A percentile compares a stretch with the other conserved stretches of the same genome.
phyloP scores from a whole-genome alignment of 306 rosid species.

The Canavalia ensiformis region DNA sequence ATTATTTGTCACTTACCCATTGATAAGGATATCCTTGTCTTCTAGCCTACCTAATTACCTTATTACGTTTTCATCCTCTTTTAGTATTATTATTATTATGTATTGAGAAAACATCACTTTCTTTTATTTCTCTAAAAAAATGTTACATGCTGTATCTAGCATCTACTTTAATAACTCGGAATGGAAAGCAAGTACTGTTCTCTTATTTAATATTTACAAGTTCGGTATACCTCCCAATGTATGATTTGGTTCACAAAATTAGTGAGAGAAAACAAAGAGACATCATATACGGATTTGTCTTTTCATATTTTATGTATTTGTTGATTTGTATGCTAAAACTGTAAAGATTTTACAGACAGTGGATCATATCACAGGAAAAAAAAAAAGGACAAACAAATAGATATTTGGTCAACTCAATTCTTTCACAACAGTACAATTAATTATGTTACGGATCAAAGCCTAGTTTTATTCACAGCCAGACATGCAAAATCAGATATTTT shows the following conservation, averaged over 20 bases:
- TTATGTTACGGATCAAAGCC: not conserved
- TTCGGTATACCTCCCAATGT: not conserved
- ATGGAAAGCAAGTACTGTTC: not conserved
- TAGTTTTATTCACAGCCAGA: not conserved
- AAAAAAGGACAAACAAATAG: not conserved
- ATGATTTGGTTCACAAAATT: slow-evolving; percentile 19
- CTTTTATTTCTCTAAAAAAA: not conserved
- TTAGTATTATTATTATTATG: not conserved
- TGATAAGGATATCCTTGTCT: not conserved
- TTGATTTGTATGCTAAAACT: not conserved
- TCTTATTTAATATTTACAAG: not conserved
- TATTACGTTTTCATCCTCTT: not conserved
- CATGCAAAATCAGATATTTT: slow-evolving; percentile 5
- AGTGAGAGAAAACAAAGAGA: not conserved
- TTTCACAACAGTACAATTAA: not conserved
- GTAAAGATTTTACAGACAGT: not conserved
- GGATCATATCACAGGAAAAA: not conserved
- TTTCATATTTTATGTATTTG: not conserved
- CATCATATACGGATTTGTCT: not conserved
- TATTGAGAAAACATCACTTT: slow-evolving; percentile 2
- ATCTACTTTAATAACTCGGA: not conserved
- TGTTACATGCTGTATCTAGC: not conserved
- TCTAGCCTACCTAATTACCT: not conserved
- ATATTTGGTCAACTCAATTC: not conserved
- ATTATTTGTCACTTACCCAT: not conserved